Conservation (phyloP, 2,329 filamentous ascomycete genomes). For the Fusarium compactum region DNA sequence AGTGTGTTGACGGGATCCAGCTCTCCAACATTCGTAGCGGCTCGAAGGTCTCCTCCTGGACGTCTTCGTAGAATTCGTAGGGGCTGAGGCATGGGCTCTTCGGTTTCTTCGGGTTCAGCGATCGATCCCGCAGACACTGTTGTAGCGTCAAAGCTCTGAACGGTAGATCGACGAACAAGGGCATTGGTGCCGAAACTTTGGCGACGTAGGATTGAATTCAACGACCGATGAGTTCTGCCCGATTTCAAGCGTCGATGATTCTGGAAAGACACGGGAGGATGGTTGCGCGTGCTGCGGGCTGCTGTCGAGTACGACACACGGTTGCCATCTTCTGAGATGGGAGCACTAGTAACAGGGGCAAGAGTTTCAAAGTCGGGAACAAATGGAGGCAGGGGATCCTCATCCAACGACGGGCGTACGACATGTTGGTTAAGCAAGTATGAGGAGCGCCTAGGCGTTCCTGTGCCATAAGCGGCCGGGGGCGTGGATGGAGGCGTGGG, state of each 20-base stretch:
- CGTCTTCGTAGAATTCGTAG: slow-evolving; percentile 75
- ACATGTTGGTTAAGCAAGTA: slow-evolving; percentile 64
- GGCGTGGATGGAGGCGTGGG: slow-evolving; percentile 73
- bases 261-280: slow-evolving; percentile 50
- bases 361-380: slow-evolving; percentile 61
- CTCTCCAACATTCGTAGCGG: slow-evolving; percentile 74
- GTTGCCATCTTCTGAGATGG: slow-evolving; percentile 51
- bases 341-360: slow-evolving; percentile 44
- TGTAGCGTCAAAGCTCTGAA: slow-evolving; percentile 70
- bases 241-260: slow-evolving; percentile 61
- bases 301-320: slow-evolving; percentile 50
- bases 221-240: slow-evolving; percentile 62
- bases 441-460: slow-evolving; percentile 67
- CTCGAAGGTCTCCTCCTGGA: slow-evolving; percentile 80
- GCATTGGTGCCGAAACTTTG: slow-evolving; percentile 72
- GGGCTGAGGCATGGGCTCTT: slow-evolving; percentile 60
- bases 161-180: slow-evolving; percentile 61
- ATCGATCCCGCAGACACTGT: slow-evolving; percentile 66
- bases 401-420: slow-evolving; percentile 52
- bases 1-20: slow-evolving; percentile 61
- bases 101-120: slow-evolving; percentile 58
- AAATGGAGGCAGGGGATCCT: slow-evolving; percentile 61
- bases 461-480: slow-evolving; percentile 55
- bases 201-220: slow-evolving; percentile 64
- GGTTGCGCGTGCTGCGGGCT: slow-evolving; percentile 43